Evolutionary conservation across 2,329 filamentous ascomycete genomes (phyloP).

Genomic region (Cordyceps cateniannulata): DNA sequence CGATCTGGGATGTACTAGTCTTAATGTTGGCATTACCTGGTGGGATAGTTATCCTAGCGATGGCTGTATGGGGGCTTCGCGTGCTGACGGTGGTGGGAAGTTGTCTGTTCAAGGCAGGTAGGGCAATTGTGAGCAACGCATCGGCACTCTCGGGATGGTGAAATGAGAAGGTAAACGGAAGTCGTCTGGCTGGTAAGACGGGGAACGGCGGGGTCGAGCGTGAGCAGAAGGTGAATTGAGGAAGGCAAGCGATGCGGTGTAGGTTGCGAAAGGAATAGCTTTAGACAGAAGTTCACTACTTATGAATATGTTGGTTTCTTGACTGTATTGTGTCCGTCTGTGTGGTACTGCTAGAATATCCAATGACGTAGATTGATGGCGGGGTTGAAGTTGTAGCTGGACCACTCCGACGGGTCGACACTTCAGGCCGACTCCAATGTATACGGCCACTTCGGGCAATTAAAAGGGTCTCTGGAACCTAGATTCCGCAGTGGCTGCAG

Average conservation of each 20-base stretch:
- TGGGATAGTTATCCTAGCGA: slow-evolving; percentile 19
- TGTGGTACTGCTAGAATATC: background rate
- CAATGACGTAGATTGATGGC: too few relatives aligned
- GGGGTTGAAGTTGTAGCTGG: too few relatives aligned
- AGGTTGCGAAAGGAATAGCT: background rate
- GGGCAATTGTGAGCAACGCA: slow-evolving; percentile 15
- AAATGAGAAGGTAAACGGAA: background rate
- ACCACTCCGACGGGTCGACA: too few relatives aligned
- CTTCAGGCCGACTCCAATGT: too few relatives aligned
- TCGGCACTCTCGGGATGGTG: slow-evolving; percentile 15
- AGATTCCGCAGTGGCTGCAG: too few relatives aligned
- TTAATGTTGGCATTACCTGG: slow-evolving; percentile 23
- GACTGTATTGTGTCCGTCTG: too few relatives aligned
- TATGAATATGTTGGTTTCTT: background rate
- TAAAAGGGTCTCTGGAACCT: too few relatives aligned
- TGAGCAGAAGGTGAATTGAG: background rate
- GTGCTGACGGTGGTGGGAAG: slow-evolving; percentile 17
- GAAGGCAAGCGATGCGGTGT: too few relatives aligned
- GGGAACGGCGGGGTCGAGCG: too few relatives aligned
- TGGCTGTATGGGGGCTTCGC: slow-evolving; percentile 23
- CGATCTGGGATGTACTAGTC: slow-evolving; percentile 16
- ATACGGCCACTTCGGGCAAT: too few relatives aligned
- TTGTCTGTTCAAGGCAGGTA: slow-evolving; percentile 15
- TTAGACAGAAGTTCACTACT: slow-evolving; percentile 2
- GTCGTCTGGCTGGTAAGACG: too few relatives aligned